These are phyloP conservation scores for Nemania abortiva DNA, from an alignment of 2,329 filamentous ascomycete genomes.

Conservation along the genomic window DNA sequence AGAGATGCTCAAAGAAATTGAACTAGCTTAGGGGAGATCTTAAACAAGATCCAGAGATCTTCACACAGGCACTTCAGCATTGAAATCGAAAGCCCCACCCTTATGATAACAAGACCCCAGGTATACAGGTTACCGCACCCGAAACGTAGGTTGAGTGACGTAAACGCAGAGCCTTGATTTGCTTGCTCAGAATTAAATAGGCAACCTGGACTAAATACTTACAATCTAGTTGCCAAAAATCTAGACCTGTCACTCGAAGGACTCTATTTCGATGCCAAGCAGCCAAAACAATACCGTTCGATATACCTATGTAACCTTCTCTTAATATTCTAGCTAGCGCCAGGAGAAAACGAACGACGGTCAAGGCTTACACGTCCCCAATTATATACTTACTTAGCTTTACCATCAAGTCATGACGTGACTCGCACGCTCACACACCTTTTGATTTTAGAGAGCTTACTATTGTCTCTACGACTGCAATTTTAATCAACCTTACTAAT, in stretches of 20 bases:
- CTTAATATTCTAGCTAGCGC: background rate
- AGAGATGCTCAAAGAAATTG: background rate
- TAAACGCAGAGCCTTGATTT: background rate
- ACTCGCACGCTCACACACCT: constrained; percentile 6
- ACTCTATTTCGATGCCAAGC: background rate
- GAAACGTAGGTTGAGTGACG: background rate
- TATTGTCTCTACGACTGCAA: background rate
- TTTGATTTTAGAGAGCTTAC: background rate
- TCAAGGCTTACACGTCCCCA: background rate
- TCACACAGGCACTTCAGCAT: constrained; percentile 25
- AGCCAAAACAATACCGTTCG: background rate
- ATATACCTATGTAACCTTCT: background rate
- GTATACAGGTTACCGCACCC: too few species aligned
- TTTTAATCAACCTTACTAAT: background rate
- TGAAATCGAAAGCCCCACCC: constrained; percentile 16
- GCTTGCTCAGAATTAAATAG: background rate
- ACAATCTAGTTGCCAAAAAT: background rate
- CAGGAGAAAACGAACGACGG: background rate
- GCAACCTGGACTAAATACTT: background rate
- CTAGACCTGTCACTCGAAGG: background rate
- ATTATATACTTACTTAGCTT: background rate
- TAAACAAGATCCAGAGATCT: constrained; percentile 10
- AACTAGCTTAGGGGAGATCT: background rate
- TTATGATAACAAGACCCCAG: too few species aligned
- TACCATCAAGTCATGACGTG: constrained; percentile 22